Evolutionary conservation across 2,329 filamentous ascomycete genomes (phyloP).

Genomic region (Microcyclospora pomicola): DNA sequence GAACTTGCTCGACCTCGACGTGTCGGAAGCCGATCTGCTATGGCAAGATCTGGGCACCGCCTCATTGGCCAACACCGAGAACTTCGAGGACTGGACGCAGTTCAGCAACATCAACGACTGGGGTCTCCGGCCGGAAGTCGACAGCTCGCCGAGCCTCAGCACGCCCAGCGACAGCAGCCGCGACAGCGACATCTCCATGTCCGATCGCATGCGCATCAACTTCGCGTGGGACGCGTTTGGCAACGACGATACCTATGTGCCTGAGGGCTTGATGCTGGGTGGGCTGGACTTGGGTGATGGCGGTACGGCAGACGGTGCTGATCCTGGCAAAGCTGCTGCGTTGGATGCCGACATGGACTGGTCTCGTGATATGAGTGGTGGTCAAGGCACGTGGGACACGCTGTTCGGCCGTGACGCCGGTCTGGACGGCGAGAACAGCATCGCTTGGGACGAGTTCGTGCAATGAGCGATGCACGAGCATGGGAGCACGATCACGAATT

Average conservation of each 20-base stretch:
- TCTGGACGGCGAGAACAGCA: slow-evolving; percentile 1
- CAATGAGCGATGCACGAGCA: too few relatives aligned
- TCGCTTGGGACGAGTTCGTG: too few relatives aligned
- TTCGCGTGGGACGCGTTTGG: slow-evolving; percentile 20
- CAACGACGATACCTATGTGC: slow-evolving; percentile 19
- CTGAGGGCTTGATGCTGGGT: slow-evolving; percentile 2
- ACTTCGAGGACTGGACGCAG: slow-evolving; percentile 4
- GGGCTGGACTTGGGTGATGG: too few relatives aligned
- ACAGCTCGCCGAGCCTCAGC: slow-evolving; percentile 14
- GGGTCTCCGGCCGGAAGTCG: slow-evolving; percentile 9
- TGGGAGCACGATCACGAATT: too few relatives aligned
- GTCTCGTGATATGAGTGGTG: background rate
- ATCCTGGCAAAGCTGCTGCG: too few relatives aligned
- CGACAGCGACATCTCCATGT: slow-evolving; percentile 30
- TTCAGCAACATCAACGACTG: slow-evolving; percentile 7
- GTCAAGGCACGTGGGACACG: background rate
- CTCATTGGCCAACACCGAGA: slow-evolving; percentile 1
- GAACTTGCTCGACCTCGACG: slow-evolving; percentile 1
- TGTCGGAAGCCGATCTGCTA: background rate
- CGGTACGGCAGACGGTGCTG: too few relatives aligned
- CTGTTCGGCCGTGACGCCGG: slow-evolving; percentile 1
- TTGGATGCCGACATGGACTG: too few relatives aligned
- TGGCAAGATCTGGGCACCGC: background rate
- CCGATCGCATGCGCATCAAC: slow-evolving; percentile 28
- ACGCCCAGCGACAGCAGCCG: slow-evolving; percentile 22